Conservation (phyloP, 2,329 filamentous ascomycete species). For the Stemphylium beticola region DNA sequence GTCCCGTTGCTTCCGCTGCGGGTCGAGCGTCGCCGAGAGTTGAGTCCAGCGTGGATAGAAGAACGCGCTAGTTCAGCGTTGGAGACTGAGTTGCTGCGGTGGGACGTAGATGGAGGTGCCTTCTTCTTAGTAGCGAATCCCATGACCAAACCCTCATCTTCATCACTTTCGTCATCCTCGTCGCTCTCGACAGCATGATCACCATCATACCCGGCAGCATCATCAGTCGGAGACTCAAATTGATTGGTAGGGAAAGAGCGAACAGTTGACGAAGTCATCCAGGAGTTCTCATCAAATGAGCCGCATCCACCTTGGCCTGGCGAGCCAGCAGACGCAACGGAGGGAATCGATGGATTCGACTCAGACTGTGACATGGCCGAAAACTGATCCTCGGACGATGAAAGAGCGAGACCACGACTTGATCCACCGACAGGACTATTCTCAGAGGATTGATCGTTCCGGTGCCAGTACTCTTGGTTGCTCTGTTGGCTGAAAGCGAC, state of each 20-base stretch:
- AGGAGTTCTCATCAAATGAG: conserved; percentile 24
- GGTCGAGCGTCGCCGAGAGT: conserved; percentile 47
- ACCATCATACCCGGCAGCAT: conserved; percentile 50
- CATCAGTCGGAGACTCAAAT: conserved; percentile 33
- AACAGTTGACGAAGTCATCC: conserved; percentile 37
- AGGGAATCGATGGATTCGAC: conserved; percentile 60
- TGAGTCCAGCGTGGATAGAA: conserved; percentile 32
- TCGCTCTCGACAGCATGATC: conserved; percentile 52
- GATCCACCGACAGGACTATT: conserved; percentile 48
- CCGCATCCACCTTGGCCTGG: conserved; percentile 50
- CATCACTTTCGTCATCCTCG: conserved; percentile 48
- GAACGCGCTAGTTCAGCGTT: conserved; percentile 46
- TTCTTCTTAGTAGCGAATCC: conserved; percentile 47
- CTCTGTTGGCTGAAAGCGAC: conserved; percentile 34
- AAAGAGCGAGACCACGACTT: conserved; percentile 47
- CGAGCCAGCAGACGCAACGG: conserved; percentile 56
- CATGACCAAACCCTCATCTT: conserved; percentile 48
- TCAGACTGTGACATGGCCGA: conserved; percentile 58
- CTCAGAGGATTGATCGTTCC: conserved; percentile 45
- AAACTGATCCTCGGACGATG: conserved; percentile 57
- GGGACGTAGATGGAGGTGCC: conserved; percentile 27
- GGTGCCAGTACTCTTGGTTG: conserved; percentile 38
- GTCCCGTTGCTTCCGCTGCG: conserved; percentile 59
- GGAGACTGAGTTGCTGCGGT: conserved; percentile 48
- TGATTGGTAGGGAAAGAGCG: conserved; percentile 46